Percentiles rank a stretch among this genome's conserved stretches.
These are phyloP conservation scores for Hirsutella thompsonii DNA, from an alignment of 2,329 filamentous ascomycete species.

Conservation along the genomic window DNA sequence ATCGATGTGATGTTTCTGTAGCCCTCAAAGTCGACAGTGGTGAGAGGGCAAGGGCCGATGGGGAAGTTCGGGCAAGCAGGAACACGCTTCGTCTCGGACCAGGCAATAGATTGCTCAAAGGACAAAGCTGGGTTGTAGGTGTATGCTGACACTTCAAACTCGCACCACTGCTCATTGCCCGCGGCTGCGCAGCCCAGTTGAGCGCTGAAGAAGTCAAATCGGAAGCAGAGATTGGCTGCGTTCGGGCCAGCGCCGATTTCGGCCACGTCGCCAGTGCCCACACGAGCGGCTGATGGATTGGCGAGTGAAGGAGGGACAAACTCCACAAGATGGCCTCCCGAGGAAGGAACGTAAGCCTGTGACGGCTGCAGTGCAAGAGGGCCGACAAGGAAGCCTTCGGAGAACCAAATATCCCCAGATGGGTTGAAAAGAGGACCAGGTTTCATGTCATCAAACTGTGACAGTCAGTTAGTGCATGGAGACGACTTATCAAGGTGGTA, in stretches of 20 bases:
- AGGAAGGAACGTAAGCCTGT: constrained; percentile 22
- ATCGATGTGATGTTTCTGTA: constrained; percentile 26
- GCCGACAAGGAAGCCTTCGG: constrained; percentile 25
- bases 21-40: constrained; percentile 20
- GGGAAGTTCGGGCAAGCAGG: constrained; percentile 23
- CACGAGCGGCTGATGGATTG: constrained; percentile 8
- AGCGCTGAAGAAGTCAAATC: constrained; percentile 26
- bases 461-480: constrained; percentile 5
- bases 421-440: constrained; percentile 26
- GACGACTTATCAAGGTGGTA: neutral
- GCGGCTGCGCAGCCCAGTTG: constrained; percentile 24
- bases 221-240: constrained; percentile 21
- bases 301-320: constrained; percentile 24
- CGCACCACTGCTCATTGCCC: constrained; percentile 22
- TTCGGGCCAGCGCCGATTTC: constrained; percentile 27
- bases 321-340: constrained; percentile 25
- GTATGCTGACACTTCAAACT: constrained; percentile 29
- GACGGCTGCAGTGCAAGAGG: constrained; percentile 19
- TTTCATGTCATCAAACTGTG: constrained; percentile 23
- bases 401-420: constrained; percentile 26
- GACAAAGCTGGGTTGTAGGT: constrained; percentile 18
- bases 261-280: constrained; percentile 19
- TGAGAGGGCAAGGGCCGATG: constrained; percentile 19
- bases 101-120: constrained; percentile 23
- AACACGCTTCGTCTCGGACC: constrained; percentile 25